Evolutionary conservation across 2,329 filamentous ascomycete genomes (phyloP), one percentile per base, ranked within the genome.

Genomic region (Diaporthe batatas): DNA sequence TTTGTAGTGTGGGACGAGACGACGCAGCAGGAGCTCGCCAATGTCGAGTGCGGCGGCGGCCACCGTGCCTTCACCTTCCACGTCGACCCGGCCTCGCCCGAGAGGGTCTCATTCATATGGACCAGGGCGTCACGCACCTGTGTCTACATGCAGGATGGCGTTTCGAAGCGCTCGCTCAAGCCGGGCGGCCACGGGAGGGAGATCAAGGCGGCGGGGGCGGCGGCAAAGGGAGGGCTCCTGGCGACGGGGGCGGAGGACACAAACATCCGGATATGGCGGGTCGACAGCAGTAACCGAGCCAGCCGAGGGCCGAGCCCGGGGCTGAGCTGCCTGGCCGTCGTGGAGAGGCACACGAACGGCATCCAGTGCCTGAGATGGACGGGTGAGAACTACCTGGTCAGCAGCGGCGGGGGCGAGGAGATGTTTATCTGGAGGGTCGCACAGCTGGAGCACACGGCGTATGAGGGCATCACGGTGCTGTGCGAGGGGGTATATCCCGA

Each of bases 331-430:
- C 79, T 92, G 29, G 88, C 91, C 12, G 90, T 92, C 0, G 81
- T 98, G 25, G 92, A 94, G 76, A 90, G 90, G 70, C 96, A 99
- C 79, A 92, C 91, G 1, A 92, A 94, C 0, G 96, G 96, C 0
- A 90, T 98, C 10, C 96, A 98, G 80, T 88, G 91, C 74, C 84
- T 98, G 0, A 88, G 88, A 73, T 98, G 94, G 94, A 90, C 93
- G 1, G 87, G 89, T 59, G 89, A 92, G 2, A 81, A 85, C 1
- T 93, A 92, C 77, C 88, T 99, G 2, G 93, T 98, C 80, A 98
- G 94, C 76, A 95, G 94, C 77, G 94, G 90, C 7, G 96, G 95
- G 0, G 92, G 91, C 74, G 96, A 98, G 80, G 96, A 99, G 81
- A 92, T 98, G 75, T 96, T 92, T 77, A 88, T 95, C 14, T 99